Conservation (phyloP, 257 asterid species). For the Solanum etuberosum region DNA sequence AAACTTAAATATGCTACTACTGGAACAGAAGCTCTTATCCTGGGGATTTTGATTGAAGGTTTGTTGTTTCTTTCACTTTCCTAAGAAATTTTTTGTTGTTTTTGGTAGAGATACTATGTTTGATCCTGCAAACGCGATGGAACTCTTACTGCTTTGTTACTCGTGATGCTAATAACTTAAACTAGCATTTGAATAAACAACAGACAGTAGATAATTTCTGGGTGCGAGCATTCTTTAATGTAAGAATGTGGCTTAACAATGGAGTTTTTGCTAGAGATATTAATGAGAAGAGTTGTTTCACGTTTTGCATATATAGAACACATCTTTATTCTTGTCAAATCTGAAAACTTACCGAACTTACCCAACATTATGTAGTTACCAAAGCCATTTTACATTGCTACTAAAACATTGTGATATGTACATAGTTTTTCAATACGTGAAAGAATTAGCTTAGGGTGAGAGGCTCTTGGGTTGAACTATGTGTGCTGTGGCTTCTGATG, state of each 20-base stretch:
- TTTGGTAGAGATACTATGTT: background rate
- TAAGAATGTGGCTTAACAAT: background rate
- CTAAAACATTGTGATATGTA: background rate
- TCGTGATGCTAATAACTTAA: background rate
- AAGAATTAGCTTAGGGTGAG: background rate
- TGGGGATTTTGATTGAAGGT: constrained; percentile 71
- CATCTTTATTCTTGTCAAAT: background rate
- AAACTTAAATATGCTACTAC: constrained; percentile 42
- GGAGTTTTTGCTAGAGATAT: background rate
- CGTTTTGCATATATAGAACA: background rate
- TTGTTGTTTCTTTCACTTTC: background rate
- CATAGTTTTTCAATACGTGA: background rate
- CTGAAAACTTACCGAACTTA: background rate
- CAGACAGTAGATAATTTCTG: background rate
- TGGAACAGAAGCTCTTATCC: constrained; percentile 58
- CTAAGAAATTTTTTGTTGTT: background rate
- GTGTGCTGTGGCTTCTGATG: background rate
- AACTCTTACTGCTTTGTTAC: background rate
- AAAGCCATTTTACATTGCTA: background rate
- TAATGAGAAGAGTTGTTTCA: background rate
- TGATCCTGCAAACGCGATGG: background rate
- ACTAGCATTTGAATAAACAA: background rate
- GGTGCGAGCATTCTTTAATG: background rate
- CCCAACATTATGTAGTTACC: background rate
- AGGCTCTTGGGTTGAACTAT: background rate